Evolutionary conservation across 148 eudicot species (phyloP).

Genomic region (Silene uniflora): DNA sequence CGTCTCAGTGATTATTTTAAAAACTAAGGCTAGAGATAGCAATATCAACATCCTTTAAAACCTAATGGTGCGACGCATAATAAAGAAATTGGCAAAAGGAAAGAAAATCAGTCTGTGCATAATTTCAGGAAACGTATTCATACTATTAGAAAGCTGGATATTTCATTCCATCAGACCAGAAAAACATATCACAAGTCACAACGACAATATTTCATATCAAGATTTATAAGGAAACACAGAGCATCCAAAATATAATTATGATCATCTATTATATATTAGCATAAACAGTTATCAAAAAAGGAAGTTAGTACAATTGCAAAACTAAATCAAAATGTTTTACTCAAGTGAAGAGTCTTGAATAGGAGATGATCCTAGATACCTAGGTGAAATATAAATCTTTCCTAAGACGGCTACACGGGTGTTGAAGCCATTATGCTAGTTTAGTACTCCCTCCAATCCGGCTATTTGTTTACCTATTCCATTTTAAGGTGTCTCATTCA

Average conservation of each 20-base stretch:
- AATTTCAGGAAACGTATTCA: background rate
- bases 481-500: too few relatives aligned
- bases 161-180: background rate
- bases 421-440: too few relatives aligned
- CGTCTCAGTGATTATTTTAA: too few relatives aligned
- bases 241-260: background rate
- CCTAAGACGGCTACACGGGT: too few relatives aligned
- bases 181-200: background rate
- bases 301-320: background rate
- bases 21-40: too few relatives aligned
- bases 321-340: background rate
- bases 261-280: background rate
- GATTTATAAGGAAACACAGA: conserved; percentile 3
- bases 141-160: background rate
- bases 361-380: background rate
- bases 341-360: background rate
- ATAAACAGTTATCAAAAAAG: background rate
- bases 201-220: background rate
- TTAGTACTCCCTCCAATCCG: too few relatives aligned
- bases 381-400: background rate
- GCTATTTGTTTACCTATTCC: too few relatives aligned
- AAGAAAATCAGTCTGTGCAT: too few relatives aligned
- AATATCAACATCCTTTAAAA: too few relatives aligned
- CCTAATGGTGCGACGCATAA: too few relatives aligned
- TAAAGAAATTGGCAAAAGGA: too few relatives aligned